phyloP scores from a whole-genome alignment of 345 rosid species.

The Gossypium rotundifolium region DNA sequence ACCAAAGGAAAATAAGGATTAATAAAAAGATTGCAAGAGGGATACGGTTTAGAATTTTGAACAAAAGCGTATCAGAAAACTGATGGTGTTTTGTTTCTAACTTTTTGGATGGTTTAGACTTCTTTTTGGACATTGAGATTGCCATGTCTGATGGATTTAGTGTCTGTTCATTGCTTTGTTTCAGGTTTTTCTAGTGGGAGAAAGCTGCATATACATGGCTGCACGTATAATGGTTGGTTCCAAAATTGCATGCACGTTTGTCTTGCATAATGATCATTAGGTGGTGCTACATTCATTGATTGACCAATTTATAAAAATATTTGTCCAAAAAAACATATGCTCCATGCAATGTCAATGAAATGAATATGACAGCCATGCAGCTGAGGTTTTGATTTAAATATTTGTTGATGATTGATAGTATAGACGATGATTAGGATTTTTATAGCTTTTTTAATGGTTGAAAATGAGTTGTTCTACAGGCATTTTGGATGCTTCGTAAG shows the following conservation, averaged over 20 bases:
- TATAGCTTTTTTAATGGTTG: not conserved
- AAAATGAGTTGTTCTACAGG: not conserved
- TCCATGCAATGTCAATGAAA: conserved; percentile 7
- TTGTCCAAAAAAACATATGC: not conserved
- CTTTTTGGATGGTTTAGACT: conserved; percentile 30
- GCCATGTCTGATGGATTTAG: conserved; percentile 37
- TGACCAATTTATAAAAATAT: not conserved
- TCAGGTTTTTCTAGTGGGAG: conserved; percentile 32
- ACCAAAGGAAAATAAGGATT: conserved; percentile 53
- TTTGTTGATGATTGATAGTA: not conserved
- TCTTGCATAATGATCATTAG: not conserved
- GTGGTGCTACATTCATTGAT: not conserved
- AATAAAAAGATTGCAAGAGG: conserved; percentile 44
- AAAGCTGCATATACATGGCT: conserved; percentile 24
- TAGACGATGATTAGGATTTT: not conserved
- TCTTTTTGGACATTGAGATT: conserved; percentile 42
- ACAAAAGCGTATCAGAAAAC: conserved; percentile 24
- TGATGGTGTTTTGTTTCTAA: conserved; percentile 18
- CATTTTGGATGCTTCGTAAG: not conserved
- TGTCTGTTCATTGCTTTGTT: conserved; percentile 4
- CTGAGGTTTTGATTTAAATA: not conserved
- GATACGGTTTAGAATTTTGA: conserved; percentile 34
- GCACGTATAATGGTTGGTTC: conserved; percentile 36
- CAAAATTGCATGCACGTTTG: conserved; percentile 38
- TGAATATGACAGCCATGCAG: not conserved